Conservation (phyloP, 176 grass and related monocot species). For the Carex pumila region DNA sequence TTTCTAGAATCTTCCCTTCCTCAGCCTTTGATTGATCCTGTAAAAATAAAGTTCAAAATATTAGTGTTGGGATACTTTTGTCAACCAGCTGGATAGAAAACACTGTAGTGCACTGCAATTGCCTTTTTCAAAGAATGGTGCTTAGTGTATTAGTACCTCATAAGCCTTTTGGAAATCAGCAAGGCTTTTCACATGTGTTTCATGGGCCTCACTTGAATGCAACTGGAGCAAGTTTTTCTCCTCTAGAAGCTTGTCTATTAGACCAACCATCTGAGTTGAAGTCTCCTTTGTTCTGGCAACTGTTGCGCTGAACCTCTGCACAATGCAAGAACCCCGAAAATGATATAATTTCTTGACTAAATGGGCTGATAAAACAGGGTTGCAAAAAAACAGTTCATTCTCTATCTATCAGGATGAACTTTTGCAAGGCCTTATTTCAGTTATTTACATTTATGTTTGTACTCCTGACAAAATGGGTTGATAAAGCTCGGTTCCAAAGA, state of each 20-base stretch:
- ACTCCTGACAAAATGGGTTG: neutral
- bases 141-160: constrained; percentile 36
- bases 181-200: constrained; percentile 63
- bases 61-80: too few species aligned
- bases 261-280: constrained; percentile 49
- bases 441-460: neutral
- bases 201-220: constrained; percentile 54
- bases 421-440: neutral
- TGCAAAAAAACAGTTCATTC: neutral
- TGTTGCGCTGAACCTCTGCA: constrained; percentile 61
- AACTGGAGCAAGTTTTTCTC: constrained; percentile 48
- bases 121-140: neutral
- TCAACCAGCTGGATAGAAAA: neutral
- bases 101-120: neutral
- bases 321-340: neutral
- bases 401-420: neutral
- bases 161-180: constrained; percentile 79
- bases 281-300: constrained; percentile 60
- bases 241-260: constrained; percentile 57
- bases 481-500: neutral
- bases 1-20: constrained; percentile 68
- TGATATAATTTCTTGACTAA: neutral
- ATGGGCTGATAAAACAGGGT: neutral
- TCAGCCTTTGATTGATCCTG: constrained; percentile 88
- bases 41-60: neutral